Conservation (phyloP, 768 basidiomycete species). For the Harrya chromipes region DNA sequence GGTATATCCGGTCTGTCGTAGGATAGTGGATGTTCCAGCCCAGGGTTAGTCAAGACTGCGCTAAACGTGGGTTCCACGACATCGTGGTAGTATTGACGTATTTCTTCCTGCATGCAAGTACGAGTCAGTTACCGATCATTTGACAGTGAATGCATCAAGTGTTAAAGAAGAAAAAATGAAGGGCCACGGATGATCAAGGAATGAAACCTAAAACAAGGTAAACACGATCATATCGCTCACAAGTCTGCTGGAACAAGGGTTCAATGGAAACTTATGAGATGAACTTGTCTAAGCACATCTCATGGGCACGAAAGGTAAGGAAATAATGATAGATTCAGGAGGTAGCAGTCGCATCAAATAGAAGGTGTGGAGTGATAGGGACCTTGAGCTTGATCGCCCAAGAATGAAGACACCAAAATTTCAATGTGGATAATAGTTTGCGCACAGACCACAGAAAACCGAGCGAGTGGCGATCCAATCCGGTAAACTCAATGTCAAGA, state of each 20-base stretch:
- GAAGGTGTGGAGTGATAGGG: constrained; percentile 1
- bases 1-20: background rate
- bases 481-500: constrained; percentile 7
- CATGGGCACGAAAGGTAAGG: constrained; percentile 2
- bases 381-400: background rate
- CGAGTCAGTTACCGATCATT: constrained; percentile 17
- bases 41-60: constrained; percentile 7
- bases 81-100: constrained; percentile 32
- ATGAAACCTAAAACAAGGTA: constrained; percentile 10
- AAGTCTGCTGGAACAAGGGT: constrained; percentile 16
- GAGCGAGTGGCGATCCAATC: constrained; percentile 5
- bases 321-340: constrained; percentile 6
- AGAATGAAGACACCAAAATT: constrained; percentile 10
- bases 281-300: constrained; percentile 6
- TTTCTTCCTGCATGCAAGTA: constrained; percentile 29
- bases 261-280: constrained; percentile 6
- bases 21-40: constrained; percentile 1
- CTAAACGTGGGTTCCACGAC: constrained; percentile 31
- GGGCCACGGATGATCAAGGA: constrained; percentile 3
- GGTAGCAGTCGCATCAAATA: constrained; percentile 3
- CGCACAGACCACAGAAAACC: constrained; percentile 7
- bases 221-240: constrained; percentile 2
- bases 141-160: constrained; percentile 4
- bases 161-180: constrained; percentile 3
- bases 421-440: constrained; percentile 5